Percentiles rank a stretch among this genome's conserved stretches.
These are phyloP conservation scores for Hansenula sp. DNA, from an alignment of 1,139 yeast genomes.

Conservation along the genomic window DNA sequence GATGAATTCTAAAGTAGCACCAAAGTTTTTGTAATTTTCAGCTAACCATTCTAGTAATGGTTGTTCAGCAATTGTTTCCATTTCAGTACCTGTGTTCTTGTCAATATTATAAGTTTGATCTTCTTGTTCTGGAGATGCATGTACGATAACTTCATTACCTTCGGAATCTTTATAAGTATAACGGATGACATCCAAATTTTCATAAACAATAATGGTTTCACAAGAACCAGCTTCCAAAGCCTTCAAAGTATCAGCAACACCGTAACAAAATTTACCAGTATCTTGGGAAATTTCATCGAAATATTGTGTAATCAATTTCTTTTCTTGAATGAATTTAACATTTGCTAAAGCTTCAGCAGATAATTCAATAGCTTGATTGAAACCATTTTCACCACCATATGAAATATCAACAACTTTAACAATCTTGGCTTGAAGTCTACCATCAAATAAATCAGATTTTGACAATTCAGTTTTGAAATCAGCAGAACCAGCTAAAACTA, in stretches of 20 bases:
- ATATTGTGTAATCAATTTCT: slow-evolving; percentile 86
- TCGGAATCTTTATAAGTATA: slow-evolving; percentile 83
- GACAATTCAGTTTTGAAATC: slow-evolving; percentile 95
- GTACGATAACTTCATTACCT: slow-evolving; percentile 72
- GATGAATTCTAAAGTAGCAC: slow-evolving; percentile 94
- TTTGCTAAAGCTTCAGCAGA: slow-evolving; percentile 95
- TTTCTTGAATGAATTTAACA: slow-evolving; percentile 96
- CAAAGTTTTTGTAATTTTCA: slow-evolving; percentile 88
- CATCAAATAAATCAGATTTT: slow-evolving; percentile 89
- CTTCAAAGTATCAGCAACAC: slow-evolving; percentile 92
- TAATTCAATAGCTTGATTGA: slow-evolving; percentile 96
- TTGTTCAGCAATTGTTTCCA: slow-evolving; percentile 81
- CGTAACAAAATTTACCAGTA: slow-evolving; percentile 95
- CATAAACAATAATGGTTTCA: slow-evolving; percentile 88
- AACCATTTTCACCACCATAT: slow-evolving; percentile 98
- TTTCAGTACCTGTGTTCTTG: slow-evolving; percentile 82
- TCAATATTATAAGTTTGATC: slow-evolving; percentile 78
- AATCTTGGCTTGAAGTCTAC: slow-evolving; percentile 81
- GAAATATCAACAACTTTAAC: slow-evolving; percentile 94
- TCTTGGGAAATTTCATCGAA: slow-evolving; percentile 97
- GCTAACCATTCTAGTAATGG: slow-evolving; percentile 95
- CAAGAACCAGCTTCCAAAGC: slow-evolving; percentile 96
- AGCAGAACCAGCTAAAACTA: slow-evolving; percentile 97
- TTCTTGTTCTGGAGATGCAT: slow-evolving; percentile 66
- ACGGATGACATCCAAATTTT: slow-evolving; percentile 81